Percentiles rank a stretch among this genome's conserved stretches.
These are phyloP conservation scores for Neonectria hederae DNA, from an alignment of 2,329 filamentous ascomycete genomes.

Conservation along the genomic window DNA sequence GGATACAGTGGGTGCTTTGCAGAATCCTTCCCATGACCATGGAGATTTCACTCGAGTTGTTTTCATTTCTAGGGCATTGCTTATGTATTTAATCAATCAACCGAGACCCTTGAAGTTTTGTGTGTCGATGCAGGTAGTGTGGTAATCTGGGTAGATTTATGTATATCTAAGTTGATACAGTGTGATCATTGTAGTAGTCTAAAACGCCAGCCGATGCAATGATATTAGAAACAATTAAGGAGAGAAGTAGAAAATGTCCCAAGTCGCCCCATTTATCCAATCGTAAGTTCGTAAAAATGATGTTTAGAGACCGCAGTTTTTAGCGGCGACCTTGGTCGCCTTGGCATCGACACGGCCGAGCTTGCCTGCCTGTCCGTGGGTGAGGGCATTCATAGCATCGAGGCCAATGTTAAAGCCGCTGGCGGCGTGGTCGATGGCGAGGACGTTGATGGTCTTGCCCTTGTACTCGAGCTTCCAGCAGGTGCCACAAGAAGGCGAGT, in stretches of 20 bases:
- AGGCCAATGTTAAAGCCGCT: conserved; percentile 65
- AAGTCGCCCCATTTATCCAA: conserved; percentile 15
- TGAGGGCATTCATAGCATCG: conserved; percentile 64
- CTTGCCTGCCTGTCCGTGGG: conserved; percentile 58
- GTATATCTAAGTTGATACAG: conserved; percentile 36
- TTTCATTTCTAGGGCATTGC: background rate
- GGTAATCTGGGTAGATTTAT: conserved; percentile 9
- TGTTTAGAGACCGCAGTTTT: conserved; percentile 54
- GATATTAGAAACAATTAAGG: conserved; percentile 37
- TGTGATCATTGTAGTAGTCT: conserved; percentile 30
- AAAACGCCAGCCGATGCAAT: conserved; percentile 38
- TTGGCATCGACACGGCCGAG: conserved; percentile 64
- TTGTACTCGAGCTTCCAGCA: conserved; percentile 67
- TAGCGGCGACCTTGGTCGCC: conserved; percentile 53
- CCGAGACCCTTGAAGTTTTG: background rate
- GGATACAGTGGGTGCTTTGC: background rate
- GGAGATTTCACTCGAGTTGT: background rate
- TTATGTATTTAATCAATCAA: background rate
- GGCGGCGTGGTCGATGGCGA: conserved; percentile 63
- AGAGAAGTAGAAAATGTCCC: conserved; percentile 30
- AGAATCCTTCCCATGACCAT: background rate
- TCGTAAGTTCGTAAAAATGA: conserved; percentile 27
- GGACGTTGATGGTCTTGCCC: conserved; percentile 60
- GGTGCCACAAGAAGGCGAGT: conserved; percentile 64
- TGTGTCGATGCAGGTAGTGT: background rate